Conservation (phyloP, 2,329 filamentous ascomycete species). For the Coniochaeta hoffmannii region DNA sequence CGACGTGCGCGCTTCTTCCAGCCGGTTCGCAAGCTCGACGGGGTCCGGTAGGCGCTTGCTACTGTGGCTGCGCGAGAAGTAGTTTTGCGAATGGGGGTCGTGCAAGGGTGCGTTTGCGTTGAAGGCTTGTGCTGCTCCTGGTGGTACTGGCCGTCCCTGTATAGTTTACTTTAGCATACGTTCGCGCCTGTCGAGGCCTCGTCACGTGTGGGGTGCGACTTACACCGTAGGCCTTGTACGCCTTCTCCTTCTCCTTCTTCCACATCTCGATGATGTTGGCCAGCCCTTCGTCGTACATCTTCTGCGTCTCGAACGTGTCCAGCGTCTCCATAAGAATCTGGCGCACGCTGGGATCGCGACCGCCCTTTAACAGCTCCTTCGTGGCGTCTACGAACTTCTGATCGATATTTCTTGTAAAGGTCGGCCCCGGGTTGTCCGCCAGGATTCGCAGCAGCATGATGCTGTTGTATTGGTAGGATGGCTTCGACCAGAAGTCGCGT, state of each 20-base stretch:
- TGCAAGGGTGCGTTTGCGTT: conserved; percentile 23
- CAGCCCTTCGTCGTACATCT: conserved; percentile 67
- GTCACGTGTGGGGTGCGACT: conserved; percentile 14
- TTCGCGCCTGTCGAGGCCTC: conserved; percentile 7
- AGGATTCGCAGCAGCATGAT: conserved; percentile 94
- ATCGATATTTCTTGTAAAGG: conserved; percentile 88
- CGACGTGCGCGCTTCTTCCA: conserved; percentile 86
- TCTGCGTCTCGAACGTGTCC: conserved; percentile 62
- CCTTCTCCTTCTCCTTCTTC: conserved; percentile 73
- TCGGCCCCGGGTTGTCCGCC: conserved; percentile 80
- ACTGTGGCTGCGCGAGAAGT: conserved; percentile 43
- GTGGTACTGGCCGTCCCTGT: conserved; percentile 16
- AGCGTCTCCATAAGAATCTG: conserved; percentile 85
- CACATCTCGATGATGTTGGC: conserved; percentile 73
- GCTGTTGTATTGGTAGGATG: conserved; percentile 86
- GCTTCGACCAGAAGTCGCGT: conserved; percentile 56
- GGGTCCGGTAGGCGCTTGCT: conserved; percentile 53
- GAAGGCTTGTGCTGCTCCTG: conserved; percentile 18
- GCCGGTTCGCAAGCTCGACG: conserved; percentile 69
- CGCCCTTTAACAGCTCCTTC: conserved; percentile 66
- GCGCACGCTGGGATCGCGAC: conserved; percentile 67
- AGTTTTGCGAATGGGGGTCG: conserved; percentile 43
- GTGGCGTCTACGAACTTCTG: conserved; percentile 71
- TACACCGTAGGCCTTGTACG: conserved; percentile 43
- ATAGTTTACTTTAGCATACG: conserved; percentile 5